These are phyloP conservation scores for Meripilus lineatus DNA, from an alignment of 1,284 basidiomycete genomes.

Conservation along the genomic window DNA sequence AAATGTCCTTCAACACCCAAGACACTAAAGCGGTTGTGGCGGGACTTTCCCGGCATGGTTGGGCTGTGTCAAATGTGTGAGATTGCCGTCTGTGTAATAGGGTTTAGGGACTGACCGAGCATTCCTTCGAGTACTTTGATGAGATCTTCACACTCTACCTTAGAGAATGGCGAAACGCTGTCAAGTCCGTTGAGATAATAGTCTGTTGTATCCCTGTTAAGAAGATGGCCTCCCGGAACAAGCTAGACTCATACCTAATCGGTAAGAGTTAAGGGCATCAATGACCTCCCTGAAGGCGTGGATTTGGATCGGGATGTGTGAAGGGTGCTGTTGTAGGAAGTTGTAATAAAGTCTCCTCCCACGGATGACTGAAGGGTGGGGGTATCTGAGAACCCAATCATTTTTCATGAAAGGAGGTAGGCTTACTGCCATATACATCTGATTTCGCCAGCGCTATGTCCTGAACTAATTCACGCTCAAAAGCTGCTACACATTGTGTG, in stretches of 20 bases:
- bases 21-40: constrained; percentile 40
- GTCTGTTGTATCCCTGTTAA: constrained; percentile 20
- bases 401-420: not conserved
- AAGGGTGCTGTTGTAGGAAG: constrained; percentile 43
- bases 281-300: constrained; percentile 40
- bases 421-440: not conserved
- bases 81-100: too few relatives aligned
- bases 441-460: too few relatives aligned
- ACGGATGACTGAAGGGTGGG: constrained; percentile 48
- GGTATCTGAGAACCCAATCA: too few relatives aligned
- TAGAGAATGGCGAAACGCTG: constrained; percentile 46
- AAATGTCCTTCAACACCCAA: constrained; percentile 44
- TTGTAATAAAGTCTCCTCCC: constrained; percentile 46
- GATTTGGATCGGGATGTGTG: constrained; percentile 35
- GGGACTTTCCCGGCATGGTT: constrained; percentile 18
- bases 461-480: too few relatives aligned
- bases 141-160: constrained; percentile 46
- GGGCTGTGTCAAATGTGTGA: constrained; percentile 27
- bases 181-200: constrained; percentile 38
- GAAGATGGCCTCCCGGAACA: not conserved
- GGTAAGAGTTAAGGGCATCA: constrained; percentile 47
- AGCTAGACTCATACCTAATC: constrained; percentile 27
- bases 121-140: constrained; percentile 29
- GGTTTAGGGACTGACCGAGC: too few relatives aligned
- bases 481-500: not conserved